Conservation (phyloP, 2,329 filamentous ascomycete genomes). For the Thelonectria rubi region DNA sequence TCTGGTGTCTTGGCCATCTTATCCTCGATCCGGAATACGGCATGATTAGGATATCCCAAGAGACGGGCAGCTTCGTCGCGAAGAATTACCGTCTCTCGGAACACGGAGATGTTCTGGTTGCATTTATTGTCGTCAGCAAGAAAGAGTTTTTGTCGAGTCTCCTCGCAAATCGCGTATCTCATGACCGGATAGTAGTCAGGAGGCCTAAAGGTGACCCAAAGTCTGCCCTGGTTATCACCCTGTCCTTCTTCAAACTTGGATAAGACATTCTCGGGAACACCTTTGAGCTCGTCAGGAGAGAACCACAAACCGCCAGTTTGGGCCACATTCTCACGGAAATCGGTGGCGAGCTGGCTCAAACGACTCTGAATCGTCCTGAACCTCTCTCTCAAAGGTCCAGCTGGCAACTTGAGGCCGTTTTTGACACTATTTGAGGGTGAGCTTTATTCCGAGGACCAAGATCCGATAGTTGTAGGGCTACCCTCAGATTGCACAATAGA, state of each 20-base stretch:
- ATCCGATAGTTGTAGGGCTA: no score
- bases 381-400: neutral
- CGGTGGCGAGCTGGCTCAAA: neutral
- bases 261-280: neutral
- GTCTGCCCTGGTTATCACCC: neutral
- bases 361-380: slow-evolving; percentile 1
- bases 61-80: slow-evolving; percentile 8
- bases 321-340: neutral
- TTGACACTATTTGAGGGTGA: neutral
- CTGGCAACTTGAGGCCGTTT: slow-evolving; percentile 1
- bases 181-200: slow-evolving; percentile 2
- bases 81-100: neutral
- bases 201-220: neutral
- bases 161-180: neutral
- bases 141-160: neutral
- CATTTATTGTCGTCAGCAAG: neutral
- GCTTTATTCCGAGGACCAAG: neutral
- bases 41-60: slow-evolving; percentile 1
- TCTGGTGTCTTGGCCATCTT: slow-evolving; percentile 5
- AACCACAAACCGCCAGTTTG: neutral
- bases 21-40: slow-evolving; percentile 2
- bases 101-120: neutral
- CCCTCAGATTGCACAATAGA: neutral
- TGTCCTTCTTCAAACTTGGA: slow-evolving; percentile 1
- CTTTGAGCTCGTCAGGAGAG: neutral